Evolutionary conservation across 768 basidiomycete genomes (phyloP).

Genomic region (Clathrus columnatus): DNA sequence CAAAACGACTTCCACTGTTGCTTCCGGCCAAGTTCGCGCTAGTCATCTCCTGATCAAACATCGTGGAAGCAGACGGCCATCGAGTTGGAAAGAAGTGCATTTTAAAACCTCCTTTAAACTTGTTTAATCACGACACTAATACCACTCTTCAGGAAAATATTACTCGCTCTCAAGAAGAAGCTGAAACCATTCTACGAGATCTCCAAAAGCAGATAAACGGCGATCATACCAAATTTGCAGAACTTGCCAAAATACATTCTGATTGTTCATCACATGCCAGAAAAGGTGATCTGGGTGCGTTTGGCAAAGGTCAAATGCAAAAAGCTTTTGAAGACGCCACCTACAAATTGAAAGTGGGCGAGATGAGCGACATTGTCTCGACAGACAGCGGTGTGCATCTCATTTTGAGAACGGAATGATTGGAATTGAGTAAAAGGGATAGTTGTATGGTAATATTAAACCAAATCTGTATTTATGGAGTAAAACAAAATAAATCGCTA

Average conservation of each 20-base stretch:
- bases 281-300: constrained; percentile 83
- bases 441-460: too few relatives aligned
- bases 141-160: constrained; percentile 55
- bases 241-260: constrained; percentile 68
- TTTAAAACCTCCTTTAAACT: background rate
- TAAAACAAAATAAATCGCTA: too few relatives aligned
- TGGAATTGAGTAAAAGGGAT: too few relatives aligned
- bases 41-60: constrained; percentile 96
- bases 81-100: constrained; percentile 79
- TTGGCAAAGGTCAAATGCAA: constrained; percentile 88
- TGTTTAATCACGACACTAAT: background rate
- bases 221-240: constrained; percentile 57
- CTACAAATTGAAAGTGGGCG: constrained; percentile 57
- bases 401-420: constrained; percentile 79
- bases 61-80: constrained; percentile 62
- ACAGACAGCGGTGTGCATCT: constrained; percentile 95
- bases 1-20: too few relatives aligned
- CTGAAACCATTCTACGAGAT: constrained; percentile 63
- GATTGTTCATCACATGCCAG: constrained; percentile 84
- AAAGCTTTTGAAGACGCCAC: constrained; percentile 92
- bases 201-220: constrained; percentile 54
- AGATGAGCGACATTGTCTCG: constrained; percentile 75
- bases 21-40: constrained; percentile 66
- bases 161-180: constrained; percentile 82
- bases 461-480: too few relatives aligned